These are phyloP conservation scores for Agarophyton chilense DNA, from an alignment of 23 red algal genomes.

Conservation along the genomic window DNA sequence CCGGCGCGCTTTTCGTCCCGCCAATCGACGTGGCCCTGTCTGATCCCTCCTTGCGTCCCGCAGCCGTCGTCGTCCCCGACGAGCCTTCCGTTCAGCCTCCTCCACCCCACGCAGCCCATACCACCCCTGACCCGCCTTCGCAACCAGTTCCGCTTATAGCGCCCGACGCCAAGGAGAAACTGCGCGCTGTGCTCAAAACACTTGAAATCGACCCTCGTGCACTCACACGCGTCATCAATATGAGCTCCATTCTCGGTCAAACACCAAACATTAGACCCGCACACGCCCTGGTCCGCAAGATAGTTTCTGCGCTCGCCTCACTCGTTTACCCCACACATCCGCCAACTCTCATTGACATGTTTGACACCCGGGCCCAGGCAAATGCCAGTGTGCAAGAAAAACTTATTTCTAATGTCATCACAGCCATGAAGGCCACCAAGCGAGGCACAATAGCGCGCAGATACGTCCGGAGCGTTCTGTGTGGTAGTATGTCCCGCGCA, in stretches of 20 bases:
- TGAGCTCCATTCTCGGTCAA: neutral
- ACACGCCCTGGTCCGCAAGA: conserved; percentile 9
- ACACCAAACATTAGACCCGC: conserved; percentile 6
- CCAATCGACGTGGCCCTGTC: conserved; percentile 6
- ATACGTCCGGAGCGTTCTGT: conserved; percentile 42
- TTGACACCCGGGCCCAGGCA: conserved; percentile 12
- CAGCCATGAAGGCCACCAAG: conserved; percentile 38
- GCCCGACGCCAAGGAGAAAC: conserved; percentile 4
- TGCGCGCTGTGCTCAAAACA: conserved; percentile 13
- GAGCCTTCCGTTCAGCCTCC: neutral
- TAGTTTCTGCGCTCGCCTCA: neutral
- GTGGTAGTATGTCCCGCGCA: conserved; percentile 41
- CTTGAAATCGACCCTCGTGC: conserved; percentile 17
- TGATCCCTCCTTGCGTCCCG: conserved; percentile 2
- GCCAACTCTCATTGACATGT: neutral
- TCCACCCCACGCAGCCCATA: neutral
- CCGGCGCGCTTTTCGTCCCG: conserved; percentile 2
- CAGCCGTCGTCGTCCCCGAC: conserved; percentile 13
- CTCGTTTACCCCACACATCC: conserved; percentile 10
- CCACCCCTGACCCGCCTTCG: neutral
- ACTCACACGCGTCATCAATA: conserved; percentile 5
- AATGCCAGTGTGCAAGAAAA: conserved; percentile 21
- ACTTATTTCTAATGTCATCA: conserved; percentile 40
- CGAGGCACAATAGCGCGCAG: conserved; percentile 46
- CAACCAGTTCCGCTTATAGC: neutral